Percentiles rank a stretch among this genome's conserved stretches.
phyloP scores from a whole-genome alignment of 345 rosid species.

The Salix koriyanagi region DNA sequence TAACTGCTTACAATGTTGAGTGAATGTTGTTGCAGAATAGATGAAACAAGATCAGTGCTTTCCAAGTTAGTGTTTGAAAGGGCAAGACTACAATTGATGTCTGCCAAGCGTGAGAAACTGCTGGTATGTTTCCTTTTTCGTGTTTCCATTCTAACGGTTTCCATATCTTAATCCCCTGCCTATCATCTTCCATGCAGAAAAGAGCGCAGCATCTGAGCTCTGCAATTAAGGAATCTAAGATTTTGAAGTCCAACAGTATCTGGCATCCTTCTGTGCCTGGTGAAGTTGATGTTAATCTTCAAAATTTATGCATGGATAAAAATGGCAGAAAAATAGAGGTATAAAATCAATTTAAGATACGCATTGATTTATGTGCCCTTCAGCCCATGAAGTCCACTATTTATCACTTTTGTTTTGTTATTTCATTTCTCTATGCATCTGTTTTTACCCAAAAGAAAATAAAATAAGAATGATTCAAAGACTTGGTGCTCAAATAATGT shows the following conservation, averaged over 20 bases:
- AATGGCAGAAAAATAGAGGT: conserved; percentile 43
- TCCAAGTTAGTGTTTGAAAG: conserved; percentile 58
- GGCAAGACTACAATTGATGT: conserved; percentile 58
- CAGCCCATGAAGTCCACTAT: background rate
- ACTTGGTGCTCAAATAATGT: no score
- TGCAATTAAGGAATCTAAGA: conserved; percentile 46
- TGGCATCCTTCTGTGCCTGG: conserved; percentile 26
- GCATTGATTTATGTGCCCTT: conserved; percentile 6
- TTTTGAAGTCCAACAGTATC: conserved; percentile 39
- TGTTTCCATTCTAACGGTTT: conserved; percentile 1
- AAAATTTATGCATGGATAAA: conserved; percentile 23
- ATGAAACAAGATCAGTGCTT: conserved; percentile 50
- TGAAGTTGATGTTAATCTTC: conserved; percentile 16
- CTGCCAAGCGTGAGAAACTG: conserved; percentile 46
- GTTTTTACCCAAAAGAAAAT: no score
- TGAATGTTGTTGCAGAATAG: conserved; percentile 47
- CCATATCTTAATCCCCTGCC: conserved; percentile 20
- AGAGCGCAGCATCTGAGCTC: conserved; percentile 39
- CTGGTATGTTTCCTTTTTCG: conserved; percentile 43
- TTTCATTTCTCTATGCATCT: background rate
- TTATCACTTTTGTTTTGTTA: background rate
- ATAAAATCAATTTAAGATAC: conserved; percentile 20
- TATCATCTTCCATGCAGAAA: conserved; percentile 49
- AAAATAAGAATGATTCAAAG: no score
- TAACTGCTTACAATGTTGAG: conserved; percentile 20